Evolutionary conservation across 2,329 filamentous ascomycete species (phyloP), one percentile per base, ranked within the genome.

Genomic region (Furcasterigmium furcatum): DNA sequence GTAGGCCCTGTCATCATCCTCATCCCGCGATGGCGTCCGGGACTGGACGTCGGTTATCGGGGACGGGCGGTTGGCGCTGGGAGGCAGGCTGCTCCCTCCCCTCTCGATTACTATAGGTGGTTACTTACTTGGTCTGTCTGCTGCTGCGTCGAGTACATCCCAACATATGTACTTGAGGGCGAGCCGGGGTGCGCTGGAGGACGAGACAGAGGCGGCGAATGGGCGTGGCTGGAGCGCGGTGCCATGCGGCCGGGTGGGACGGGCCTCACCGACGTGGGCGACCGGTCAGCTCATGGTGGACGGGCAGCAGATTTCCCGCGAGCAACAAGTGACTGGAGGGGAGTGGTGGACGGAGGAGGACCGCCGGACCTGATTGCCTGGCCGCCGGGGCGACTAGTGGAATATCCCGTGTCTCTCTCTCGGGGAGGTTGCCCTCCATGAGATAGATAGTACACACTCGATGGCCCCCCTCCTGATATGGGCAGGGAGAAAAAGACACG

Each of bases 161-260:
- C n/a, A n/a, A n/a, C n/a, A n/a, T n/a, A n/a, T n/a, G n/a, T n/a
- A n/a, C n/a, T n/a, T n/a, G n/a, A n/a, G n/a, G n/a, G 24, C 24
- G 24, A 27, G 12, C 24, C 24, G 24, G n/a, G n/a, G n/a, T n/a
- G n/a, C n/a, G n/a, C n/a, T n/a, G n/a, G n/a, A n/a, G n/a, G n/a
- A n/a, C n/a, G n/a, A n/a, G n/a, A n/a, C n/a, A n/a, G n/a, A 16
- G 22, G 38, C 21, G n/a, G 21, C 21, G 24, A 24, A 25, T 30
- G 24, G 22, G 14, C 21, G 24, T 27, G 39, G 39, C 39, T 41
- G 34, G 34, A 18, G n/a, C n/a, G n/a, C n/a, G 30, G 34, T 36
- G 34, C n/a, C 34, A 36, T 36, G 34, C 34, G 34, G 34, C 34
- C 34, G 34, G 39, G 25, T 41, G 39, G 39, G 39, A 41, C 39